Evolutionary conservation across 345 rosid genomes (phyloP).

Genomic region (Arabidopsis suecica): DNA sequence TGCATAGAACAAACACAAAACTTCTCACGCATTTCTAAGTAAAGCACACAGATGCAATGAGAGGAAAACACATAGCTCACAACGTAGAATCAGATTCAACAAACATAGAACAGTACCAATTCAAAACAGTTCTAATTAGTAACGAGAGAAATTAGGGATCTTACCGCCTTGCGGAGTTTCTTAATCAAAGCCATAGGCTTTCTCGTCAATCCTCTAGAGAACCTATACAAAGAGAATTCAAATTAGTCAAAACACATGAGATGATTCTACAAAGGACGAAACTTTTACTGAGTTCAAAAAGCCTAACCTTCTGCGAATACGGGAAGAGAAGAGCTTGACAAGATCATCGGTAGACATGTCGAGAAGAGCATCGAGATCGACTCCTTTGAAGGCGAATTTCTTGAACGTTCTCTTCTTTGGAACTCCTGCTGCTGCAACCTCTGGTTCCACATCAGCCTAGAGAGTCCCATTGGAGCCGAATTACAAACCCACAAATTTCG

Average conservation of each 20-base stretch:
- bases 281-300: too few relatives aligned
- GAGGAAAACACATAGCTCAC: constrained; percentile 2
- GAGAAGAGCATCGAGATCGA: constrained; percentile 60
- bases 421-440: constrained; percentile 51
- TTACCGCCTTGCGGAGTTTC: constrained; percentile 66
- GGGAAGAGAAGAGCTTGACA: constrained; percentile 65
- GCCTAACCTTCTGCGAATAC: constrained; percentile 69
- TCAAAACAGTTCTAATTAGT: not conserved
- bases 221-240: constrained; percentile 45
- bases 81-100: not conserved
- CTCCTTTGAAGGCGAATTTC: constrained; percentile 78
- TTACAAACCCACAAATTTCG: not conserved
- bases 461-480: not conserved
- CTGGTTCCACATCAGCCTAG: constrained; percentile 53
- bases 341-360: constrained; percentile 58
- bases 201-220: constrained; percentile 69
- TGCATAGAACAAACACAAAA: not conserved
- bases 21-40: not conserved
- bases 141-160: not conserved
- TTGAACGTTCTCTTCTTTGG: constrained; percentile 75
- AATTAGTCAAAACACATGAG: not conserved
- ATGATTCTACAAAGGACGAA: not conserved
- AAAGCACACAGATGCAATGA: not conserved
- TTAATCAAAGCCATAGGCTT: constrained; percentile 71
- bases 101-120: not conserved